Base-by-base conservation (phyloP, 192 early-diverging fungal species). In the Allomyces macrogynus region DNA sequence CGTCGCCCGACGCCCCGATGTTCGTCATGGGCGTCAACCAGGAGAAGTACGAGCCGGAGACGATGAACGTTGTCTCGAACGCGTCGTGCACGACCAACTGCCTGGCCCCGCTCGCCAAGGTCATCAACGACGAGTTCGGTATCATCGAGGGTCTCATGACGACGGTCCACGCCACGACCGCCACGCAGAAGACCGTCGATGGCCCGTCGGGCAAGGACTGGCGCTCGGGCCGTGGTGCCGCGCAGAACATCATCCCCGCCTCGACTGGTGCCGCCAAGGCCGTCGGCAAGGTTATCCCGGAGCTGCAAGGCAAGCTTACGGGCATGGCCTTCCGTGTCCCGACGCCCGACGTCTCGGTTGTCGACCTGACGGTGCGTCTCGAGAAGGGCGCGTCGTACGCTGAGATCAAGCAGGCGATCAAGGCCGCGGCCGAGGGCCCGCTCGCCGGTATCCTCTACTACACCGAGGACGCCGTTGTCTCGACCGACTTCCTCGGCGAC, bases 71-170 rank as follows among this genome's bases (percentile, higher is more conserved):
- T 67, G 82, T 98, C 70, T 95, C 92, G 67, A 98, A 98, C 77
- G 95, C 95, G 65, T 98, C 95, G 25, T 98, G 95, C 87, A 98
- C 95, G 68, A 98, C 95, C 87, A 98, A 95, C 87, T 96, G 95
- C 79, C 77, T 98, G 64, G 95, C 95, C 26, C 93, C 95, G 62
- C 81, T 98, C 67, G 93, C 91, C 78, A 95, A 96, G 84, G 88
- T 96, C 67, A 82, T 98, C 73, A 70, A 98, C 75, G 92, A 95
- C 72, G 82, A 92, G 74, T 96, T 95, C 75, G 92, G 91, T 65
- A 91, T 99, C 72, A 75, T 85, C 62, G 92, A 96, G 80, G 95
- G 86, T 74, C 78, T 99, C 64, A 99, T 99, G 95, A 95, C 90
- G 75, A 99, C 95, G 64, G 89, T 92, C 74, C 95, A 98, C 78